Evolutionary conservation across 208 protist species (phyloP).

Genomic region (Trypanosomatidae sp.): DNA sequence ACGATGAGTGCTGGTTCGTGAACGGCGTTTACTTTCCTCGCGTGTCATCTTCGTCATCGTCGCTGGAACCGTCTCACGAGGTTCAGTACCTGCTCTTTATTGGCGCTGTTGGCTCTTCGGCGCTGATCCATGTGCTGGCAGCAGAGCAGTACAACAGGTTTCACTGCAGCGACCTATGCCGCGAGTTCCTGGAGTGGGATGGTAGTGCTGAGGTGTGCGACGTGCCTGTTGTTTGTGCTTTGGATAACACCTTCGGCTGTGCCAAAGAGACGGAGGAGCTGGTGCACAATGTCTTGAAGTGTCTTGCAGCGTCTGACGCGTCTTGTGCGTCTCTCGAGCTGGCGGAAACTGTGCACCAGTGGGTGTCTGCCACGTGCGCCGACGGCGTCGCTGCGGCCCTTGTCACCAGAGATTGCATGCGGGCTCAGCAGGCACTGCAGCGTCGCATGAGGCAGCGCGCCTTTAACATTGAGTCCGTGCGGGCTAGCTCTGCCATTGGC

Average conservation of each 20-base stretch:
- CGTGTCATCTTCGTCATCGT: conserved; percentile 1
- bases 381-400: conserved; percentile 15
- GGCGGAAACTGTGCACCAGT: not conserved
- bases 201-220: conserved; percentile 11
- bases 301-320: not conserved
- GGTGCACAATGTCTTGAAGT: not conserved
- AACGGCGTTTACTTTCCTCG: conserved; percentile 69
- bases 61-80: not conserved
- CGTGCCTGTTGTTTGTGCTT: conserved; percentile 34
- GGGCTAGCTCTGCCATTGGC: conserved; percentile 73
- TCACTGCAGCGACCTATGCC: conserved; percentile 52
- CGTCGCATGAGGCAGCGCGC: conserved; percentile 66
- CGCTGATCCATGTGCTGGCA: conserved; percentile 57
- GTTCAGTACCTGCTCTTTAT: conserved; percentile 79
- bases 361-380: conserved; percentile 2
- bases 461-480: conserved; percentile 82
- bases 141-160: conserved; percentile 74
- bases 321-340: not conserved
- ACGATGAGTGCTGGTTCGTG: conserved; percentile 40
- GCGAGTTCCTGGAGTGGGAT: conserved; percentile 38
- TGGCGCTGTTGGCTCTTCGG: conserved; percentile 36
- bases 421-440: conserved; percentile 31
- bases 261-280: not conserved
- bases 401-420: conserved; percentile 18
- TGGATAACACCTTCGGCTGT: conserved; percentile 46